Conservation (phyloP, 345 rosid genomes). For the Brassica rapa region DNA sequence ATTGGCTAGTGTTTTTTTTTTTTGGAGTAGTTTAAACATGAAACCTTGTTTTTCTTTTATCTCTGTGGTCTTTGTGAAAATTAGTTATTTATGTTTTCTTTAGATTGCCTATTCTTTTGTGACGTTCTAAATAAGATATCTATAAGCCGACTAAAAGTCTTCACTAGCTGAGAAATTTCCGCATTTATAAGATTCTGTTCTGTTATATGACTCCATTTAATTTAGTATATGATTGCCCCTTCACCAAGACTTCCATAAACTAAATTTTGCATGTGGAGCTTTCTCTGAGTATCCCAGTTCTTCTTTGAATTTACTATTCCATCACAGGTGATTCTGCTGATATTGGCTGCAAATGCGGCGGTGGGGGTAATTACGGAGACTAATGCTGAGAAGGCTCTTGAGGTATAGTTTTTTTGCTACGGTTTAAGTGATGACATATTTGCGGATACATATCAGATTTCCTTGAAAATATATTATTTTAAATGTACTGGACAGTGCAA, state of each 20-base stretch:
- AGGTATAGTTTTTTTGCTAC: constrained; percentile 59
- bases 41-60: background rate
- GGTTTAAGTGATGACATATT: background rate
- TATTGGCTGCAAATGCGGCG: constrained; percentile 99
- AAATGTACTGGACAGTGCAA: constrained; percentile 6
- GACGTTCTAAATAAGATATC: background rate
- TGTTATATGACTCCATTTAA: background rate
- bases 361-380: constrained; percentile 99
- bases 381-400: constrained; percentile 98
- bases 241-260: constrained; percentile 7
- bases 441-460: constrained; percentile 2
- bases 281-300: constrained; percentile 11
- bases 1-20: background rate
- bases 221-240: background rate
- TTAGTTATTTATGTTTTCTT: background rate
- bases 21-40: constrained; percentile 11
- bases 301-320: constrained; percentile 9
- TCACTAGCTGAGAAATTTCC: background rate
- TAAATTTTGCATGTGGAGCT: constrained; percentile 2
- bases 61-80: background rate
- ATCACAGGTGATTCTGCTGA: constrained; percentile 82
- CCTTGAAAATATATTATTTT: background rate
- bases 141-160: background rate
- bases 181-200: background rate
- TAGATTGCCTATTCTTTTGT: constrained; percentile 3